phyloP scores from a whole-genome alignment of 2,329 filamentous ascomycete species.

The Trichoderma sp. region DNA sequence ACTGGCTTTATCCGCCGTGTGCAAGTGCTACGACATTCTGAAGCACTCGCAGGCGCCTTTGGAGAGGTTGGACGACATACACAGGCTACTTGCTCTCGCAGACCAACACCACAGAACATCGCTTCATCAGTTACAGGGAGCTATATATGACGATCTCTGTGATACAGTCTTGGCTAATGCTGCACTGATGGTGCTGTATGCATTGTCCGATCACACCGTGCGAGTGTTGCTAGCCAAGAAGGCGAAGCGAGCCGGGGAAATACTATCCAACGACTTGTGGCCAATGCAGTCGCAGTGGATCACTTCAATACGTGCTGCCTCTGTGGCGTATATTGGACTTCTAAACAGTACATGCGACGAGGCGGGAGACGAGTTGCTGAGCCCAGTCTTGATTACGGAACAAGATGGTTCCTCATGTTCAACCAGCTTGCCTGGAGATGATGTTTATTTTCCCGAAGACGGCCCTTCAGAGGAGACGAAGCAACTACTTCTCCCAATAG shows the following conservation, averaged over 20 bases:
- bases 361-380: neutral
- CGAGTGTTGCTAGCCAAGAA: constrained; percentile 15
- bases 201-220: constrained; percentile 9
- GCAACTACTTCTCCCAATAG: neutral
- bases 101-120: constrained; percentile 12
- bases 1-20: constrained; percentile 14
- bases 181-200: constrained; percentile 20
- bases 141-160: constrained; percentile 3
- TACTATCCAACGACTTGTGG: constrained; percentile 2
- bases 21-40: constrained; percentile 18
- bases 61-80: constrained; percentile 16
- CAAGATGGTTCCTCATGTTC: neutral
- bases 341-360: constrained; percentile 4
- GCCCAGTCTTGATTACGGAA: neutral
- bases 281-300: constrained; percentile 24
- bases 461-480: constrained; percentile 19
- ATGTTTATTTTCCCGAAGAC: constrained; percentile 4
- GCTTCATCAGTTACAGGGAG: constrained; percentile 14
- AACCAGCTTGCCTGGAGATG: neutral
- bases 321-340: constrained; percentile 15
- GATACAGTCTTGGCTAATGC: constrained; percentile 19
- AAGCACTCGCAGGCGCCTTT: constrained; percentile 5
- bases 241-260: neutral
- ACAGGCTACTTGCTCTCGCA: constrained; percentile 4
- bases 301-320: constrained; percentile 19